phyloP scores from a whole-genome alignment of 1,284 basidiomycete species.

The Cutaneotrichosporon daszewskae region DNA sequence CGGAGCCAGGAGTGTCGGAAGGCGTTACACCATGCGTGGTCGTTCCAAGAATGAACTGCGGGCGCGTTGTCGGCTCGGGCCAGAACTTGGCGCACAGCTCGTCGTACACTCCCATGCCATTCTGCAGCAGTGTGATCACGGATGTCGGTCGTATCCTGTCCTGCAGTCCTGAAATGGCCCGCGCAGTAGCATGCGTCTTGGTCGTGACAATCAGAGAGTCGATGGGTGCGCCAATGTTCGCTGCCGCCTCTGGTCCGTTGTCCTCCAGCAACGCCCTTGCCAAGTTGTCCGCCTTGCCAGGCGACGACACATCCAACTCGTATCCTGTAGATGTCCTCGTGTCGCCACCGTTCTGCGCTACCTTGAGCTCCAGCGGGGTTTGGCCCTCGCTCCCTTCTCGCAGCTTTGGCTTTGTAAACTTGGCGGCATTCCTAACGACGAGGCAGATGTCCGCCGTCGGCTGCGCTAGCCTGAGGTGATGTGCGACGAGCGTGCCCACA shows the following conservation, averaged over 20 bases:
- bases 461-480: slow-evolving; percentile 61
- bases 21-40: slow-evolving; percentile 67
- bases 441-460: slow-evolving; percentile 59
- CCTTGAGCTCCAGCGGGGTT: slow-evolving; percentile 1
- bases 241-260: not conserved
- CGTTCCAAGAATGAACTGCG: slow-evolving; percentile 77
- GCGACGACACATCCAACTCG: slow-evolving; percentile 18
- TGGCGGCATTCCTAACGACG: slow-evolving; percentile 53
- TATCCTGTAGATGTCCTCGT: slow-evolving; percentile 19
- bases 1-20: slow-evolving; percentile 1
- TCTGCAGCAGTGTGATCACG: slow-evolving; percentile 85
- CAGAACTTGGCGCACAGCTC: slow-evolving; percentile 65
- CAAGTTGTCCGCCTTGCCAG: not conserved
- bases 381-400: not conserved
- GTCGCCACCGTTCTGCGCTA: slow-evolving; percentile 9
- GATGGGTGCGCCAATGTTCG: slow-evolving; percentile 44
- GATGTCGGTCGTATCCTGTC: slow-evolving; percentile 62
- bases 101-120: slow-evolving; percentile 87
- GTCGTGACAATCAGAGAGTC: slow-evolving; percentile 74
- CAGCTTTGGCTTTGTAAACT: slow-evolving; percentile 1
- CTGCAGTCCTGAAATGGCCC: slow-evolving; percentile 58
- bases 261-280: not conserved
- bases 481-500: slow-evolving; percentile 72
- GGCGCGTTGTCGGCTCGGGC: slow-evolving; percentile 64
- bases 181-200: slow-evolving; percentile 65